Conservation (phyloP, 2,329 filamentous ascomycete genomes). For the Leptographium lundbergii region DNA sequence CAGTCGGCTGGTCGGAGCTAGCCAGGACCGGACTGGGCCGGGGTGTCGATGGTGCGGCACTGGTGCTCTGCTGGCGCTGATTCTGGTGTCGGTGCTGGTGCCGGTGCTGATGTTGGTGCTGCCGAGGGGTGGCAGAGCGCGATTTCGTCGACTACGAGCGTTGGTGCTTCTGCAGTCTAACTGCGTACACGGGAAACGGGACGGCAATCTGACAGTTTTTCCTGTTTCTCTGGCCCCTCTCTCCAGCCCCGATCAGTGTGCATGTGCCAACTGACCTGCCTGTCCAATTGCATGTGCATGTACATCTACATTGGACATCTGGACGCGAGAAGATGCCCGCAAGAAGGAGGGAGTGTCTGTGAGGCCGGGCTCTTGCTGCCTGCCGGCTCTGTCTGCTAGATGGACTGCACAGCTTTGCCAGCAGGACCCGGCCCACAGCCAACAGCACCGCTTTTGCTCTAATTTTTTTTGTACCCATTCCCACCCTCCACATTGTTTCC, state of each 20-base stretch:
- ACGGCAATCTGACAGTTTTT: conserved; percentile 1
- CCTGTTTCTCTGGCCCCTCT: background rate
- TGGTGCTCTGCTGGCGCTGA: background rate
- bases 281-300: background rate
- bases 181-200: background rate
- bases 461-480: background rate
- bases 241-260: background rate
- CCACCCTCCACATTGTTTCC: background rate
- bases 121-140: background rate
- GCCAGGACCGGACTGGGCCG: background rate
- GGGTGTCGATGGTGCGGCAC: too few relatives aligned
- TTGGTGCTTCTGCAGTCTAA: background rate
- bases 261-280: background rate
- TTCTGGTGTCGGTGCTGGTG: too few relatives aligned
- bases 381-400: too few relatives aligned
- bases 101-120: background rate
- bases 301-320: background rate
- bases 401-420: too few relatives aligned
- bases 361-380: background rate
- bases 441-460: background rate
- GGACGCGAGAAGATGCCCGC: too few relatives aligned
- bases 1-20: background rate
- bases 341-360: background rate
- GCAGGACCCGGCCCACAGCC: background rate
- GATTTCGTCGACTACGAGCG: background rate